Evolutionary conservation across 2,329 filamentous ascomycete genomes (phyloP), one percentile per base, ranked within the genome.

Genomic region (Blumeriella jaapii): DNA sequence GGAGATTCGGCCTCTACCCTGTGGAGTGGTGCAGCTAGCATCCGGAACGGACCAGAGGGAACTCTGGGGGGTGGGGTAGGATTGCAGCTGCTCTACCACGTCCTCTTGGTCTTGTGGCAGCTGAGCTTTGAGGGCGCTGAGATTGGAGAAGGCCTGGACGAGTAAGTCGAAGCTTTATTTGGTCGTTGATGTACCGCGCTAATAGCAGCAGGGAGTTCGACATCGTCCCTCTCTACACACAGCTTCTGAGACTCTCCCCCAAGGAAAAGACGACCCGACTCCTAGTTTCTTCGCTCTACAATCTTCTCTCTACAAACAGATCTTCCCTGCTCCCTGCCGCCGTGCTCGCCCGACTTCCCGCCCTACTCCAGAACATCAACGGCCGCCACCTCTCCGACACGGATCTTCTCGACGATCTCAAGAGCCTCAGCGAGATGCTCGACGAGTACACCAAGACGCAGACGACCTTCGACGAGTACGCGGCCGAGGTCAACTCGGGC

Each of bases 211-310:
- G 87, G 49, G 87, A 95, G 60, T 85, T 94, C 61, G 87, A 96
- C 54, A 80, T 96, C 48, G 71, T 96, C 44, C 71, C 86, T 29
- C 73, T 96, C 28, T 95, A 94, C 59, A 86, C 83, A n/a, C 82
- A 93, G 47, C 77, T 98, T 23, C 69, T 98, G 36, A 81, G 86
- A 36, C 68, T 94, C 26, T 96, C 91, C 2, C 87, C 89, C 28
- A 98, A 98, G 60, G 91, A 96, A 59, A 98, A 98, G 68, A 96
- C 89, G 1, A 96, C 89, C 1, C 78, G 91, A 18, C 71, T 98
- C 35, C 74, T 95, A 29, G 70, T 96, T 28, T 86, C 86, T 7
- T 95, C 89, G 6, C 71, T 98, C 25, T 73, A 81, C 57, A 96
- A 94, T 61, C 76, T 98, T 28, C 74, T 95, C 23, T 64, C 65